phyloP scores from a whole-genome alignment of 1,284 basidiomycete species.

The Sanghuangporus sanghuang region DNA sequence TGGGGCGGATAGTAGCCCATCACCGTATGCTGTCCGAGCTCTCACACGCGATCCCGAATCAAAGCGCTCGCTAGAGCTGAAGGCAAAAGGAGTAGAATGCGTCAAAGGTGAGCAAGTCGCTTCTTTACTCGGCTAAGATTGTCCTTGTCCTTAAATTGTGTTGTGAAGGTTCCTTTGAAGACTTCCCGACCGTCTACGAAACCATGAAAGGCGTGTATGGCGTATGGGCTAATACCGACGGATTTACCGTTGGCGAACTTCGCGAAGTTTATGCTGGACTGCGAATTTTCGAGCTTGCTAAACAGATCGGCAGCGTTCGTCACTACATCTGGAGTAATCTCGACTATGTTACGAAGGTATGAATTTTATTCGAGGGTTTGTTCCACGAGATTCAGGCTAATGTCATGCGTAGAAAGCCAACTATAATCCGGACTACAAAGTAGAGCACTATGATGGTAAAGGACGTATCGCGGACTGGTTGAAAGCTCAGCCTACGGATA shows the following conservation, averaged over 20 bases:
- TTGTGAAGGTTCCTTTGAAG: constrained; percentile 31
- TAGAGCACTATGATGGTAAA: constrained; percentile 40
- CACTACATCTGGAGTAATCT: constrained; percentile 47
- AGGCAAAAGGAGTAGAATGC: constrained; percentile 36
- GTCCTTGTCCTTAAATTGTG: constrained; percentile 5
- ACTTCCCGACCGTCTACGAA: constrained; percentile 27
- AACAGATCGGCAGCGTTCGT: constrained; percentile 31
- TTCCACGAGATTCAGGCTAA: neutral
- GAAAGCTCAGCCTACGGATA: constrained; percentile 35
- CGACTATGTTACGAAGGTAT: constrained; percentile 40
- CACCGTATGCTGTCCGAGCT: constrained; percentile 42
- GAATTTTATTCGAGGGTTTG: neutral
- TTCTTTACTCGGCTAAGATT: constrained; percentile 13
- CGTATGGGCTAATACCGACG: constrained; percentile 42
- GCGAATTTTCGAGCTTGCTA: constrained; percentile 43
- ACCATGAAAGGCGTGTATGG: constrained; percentile 41
- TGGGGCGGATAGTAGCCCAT: constrained; percentile 33
- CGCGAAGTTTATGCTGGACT: constrained; percentile 39
- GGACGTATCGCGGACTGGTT: constrained; percentile 40
- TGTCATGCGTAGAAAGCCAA: constrained; percentile 18
- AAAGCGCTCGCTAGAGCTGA: constrained; percentile 32
- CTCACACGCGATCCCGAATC: constrained; percentile 39
- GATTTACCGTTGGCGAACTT: constrained; percentile 41
- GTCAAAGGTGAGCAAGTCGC: constrained; percentile 33
- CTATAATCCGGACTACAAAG: constrained; percentile 26